These are phyloP conservation scores for Ziziphus jujuba DNA, from an alignment of 306 rosid genomes.

Conservation along the genomic window DNA sequence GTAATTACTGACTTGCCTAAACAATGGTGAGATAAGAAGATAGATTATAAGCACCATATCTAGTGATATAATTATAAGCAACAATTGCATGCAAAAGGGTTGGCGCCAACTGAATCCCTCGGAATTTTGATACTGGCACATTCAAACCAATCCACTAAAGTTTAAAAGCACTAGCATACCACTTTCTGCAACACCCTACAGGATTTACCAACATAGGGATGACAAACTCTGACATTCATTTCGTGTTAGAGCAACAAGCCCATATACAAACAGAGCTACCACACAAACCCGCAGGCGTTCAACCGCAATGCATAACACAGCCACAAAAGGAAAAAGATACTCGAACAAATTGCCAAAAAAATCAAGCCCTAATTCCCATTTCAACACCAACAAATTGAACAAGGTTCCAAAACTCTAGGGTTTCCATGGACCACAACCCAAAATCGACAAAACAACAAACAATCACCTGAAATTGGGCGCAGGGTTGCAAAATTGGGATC, in stretches of 20 bases:
- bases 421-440: conserved; percentile 41
- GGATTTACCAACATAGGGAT: conserved; percentile 29
- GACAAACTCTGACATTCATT: conserved; percentile 30
- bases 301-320: conserved; percentile 62
- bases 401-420: conserved; percentile 78
- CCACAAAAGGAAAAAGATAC: conserved; percentile 22
- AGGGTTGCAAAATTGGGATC: conserved; percentile 42
- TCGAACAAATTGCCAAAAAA: conserved; percentile 29
- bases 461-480: conserved; percentile 61
- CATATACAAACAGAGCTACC: conserved; percentile 28
- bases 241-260: conserved; percentile 30
- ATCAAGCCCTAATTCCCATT: conserved; percentile 51
- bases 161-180: conserved; percentile 34
- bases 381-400: conserved; percentile 35
- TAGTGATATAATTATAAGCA: conserved; percentile 21
- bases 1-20: conserved; percentile 9
- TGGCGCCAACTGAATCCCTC: conserved; percentile 48
- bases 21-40: not conserved
- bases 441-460: conserved; percentile 29
- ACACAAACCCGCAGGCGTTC: conserved; percentile 34
- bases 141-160: conserved; percentile 17
- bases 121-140: conserved; percentile 28
- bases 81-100: conserved; percentile 36
- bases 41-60: conserved; percentile 12
- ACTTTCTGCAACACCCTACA: conserved; percentile 28